Conservation (phyloP, 139 green algal genomes). For the Ettlia oleoabundans region DNA sequence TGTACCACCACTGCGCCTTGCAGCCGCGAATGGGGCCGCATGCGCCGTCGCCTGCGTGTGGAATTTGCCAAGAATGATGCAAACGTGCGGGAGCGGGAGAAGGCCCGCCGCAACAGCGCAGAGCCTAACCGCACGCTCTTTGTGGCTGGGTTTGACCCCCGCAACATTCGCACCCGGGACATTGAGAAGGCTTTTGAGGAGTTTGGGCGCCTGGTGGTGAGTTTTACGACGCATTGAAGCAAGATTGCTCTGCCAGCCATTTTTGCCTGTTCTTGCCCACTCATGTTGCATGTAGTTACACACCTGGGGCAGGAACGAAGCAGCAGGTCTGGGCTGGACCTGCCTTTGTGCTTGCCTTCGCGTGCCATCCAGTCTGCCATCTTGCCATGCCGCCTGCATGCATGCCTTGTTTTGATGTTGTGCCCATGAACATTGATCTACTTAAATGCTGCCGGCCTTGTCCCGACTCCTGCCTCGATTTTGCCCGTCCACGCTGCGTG, state of each 20-base stretch:
- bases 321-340: not conserved
- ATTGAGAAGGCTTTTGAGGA: constrained; percentile 74
- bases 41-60: constrained; percentile 63
- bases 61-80: constrained; percentile 80
- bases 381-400: too few relatives aligned
- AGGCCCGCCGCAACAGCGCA: constrained; percentile 37
- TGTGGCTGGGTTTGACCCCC: constrained; percentile 79
- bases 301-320: too few relatives aligned
- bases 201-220: constrained; percentile 52
- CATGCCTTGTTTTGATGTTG: too few relatives aligned
- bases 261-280: too few relatives aligned
- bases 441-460: too few relatives aligned
- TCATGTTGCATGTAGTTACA: too few relatives aligned
- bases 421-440: too few relatives aligned
- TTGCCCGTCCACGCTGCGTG: too few relatives aligned
- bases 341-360: not conserved
- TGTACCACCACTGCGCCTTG: not conserved
- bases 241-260: too few relatives aligned
- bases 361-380: too few relatives aligned
- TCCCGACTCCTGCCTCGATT: too few relatives aligned
- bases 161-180: constrained; percentile 63
- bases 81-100: constrained; percentile 49
- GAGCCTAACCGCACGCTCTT: constrained; percentile 82
- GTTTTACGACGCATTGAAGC: too few relatives aligned
- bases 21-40: constrained; percentile 72